A percentile compares a stretch with the other conserved stretches of the same genome.
Conservation (phyloP, 73 alveolate genomes). For the Stentor roeselii region DNA sequence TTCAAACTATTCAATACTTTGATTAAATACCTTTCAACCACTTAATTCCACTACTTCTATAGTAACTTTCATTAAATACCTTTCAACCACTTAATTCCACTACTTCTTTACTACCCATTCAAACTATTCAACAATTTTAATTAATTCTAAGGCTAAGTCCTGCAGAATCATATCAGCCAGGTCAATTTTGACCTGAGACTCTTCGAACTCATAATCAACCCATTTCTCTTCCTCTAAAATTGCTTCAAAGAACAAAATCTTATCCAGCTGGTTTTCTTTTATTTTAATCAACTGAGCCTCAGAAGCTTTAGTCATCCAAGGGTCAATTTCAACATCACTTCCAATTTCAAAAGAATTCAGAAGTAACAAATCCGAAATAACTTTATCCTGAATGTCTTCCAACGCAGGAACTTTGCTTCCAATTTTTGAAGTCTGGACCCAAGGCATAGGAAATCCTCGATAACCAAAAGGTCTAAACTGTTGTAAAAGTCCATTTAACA, state of each 20-base stretch:
- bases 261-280: not conserved
- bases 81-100: no score
- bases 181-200: conserved; percentile 60
- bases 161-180: conserved; percentile 58
- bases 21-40: no score
- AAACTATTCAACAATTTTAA: conserved; percentile 24
- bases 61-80: no score
- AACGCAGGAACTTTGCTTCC: not conserved
- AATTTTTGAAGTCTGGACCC: not conserved
- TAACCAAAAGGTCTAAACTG: conserved; percentile 1
- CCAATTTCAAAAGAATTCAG: not conserved
- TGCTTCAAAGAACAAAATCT: not conserved
- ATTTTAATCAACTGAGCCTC: not conserved
- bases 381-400: not conserved
- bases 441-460: not conserved
- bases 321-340: not conserved
- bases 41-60: no score
- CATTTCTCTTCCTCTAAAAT: conserved; percentile 41
- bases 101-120: no score
- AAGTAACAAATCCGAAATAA: no score
- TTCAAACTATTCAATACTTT: no score
- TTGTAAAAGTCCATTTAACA: not conserved
- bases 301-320: not conserved
- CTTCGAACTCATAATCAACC: conserved; percentile 64
- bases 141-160: conserved; percentile 41